A percentile compares a stretch with the other conserved stretches of the same genome.
Evolutionary conservation across 345 rosid genomes (phyloP).

Genomic region (Brassica rapa): DNA sequence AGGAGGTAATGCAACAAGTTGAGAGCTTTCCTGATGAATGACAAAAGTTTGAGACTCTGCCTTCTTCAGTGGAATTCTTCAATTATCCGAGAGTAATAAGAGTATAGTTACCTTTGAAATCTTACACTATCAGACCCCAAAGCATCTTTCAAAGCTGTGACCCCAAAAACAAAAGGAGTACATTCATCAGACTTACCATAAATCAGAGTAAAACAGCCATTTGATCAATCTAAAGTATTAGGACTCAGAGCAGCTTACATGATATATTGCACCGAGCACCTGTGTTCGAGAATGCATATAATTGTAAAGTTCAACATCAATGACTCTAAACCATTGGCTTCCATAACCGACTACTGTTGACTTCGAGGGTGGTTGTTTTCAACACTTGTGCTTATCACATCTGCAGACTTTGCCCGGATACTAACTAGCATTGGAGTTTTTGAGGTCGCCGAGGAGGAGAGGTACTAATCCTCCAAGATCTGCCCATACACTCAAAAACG

Average conservation of each 20-base stretch:
- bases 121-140: too few species aligned
- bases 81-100: too few species aligned
- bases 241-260: conserved; percentile 51
- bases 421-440: conserved; percentile 50
- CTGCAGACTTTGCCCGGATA: conserved; percentile 84
- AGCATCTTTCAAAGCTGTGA: conserved; percentile 54
- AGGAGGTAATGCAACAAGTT: too few species aligned
- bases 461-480: conserved; percentile 36
- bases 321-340: conserved; percentile 42
- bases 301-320: conserved; percentile 45
- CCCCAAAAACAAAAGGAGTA: not conserved
- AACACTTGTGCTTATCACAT: conserved; percentile 75
- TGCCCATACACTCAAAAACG: conserved; percentile 5
- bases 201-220: not conserved
- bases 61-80: too few species aligned
- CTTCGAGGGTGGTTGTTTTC: conserved; percentile 79
- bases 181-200: not conserved
- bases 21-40: too few species aligned
- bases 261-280: conserved; percentile 84
- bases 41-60: too few species aligned
- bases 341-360: conserved; percentile 41
- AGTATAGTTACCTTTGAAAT: too few species aligned
- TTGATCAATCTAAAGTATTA: not conserved
- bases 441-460: conserved; percentile 34
- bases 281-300: conserved; percentile 64